Conservation (phyloP, 208 protist genomes). For the Acanthamoeba royreba region DNA sequence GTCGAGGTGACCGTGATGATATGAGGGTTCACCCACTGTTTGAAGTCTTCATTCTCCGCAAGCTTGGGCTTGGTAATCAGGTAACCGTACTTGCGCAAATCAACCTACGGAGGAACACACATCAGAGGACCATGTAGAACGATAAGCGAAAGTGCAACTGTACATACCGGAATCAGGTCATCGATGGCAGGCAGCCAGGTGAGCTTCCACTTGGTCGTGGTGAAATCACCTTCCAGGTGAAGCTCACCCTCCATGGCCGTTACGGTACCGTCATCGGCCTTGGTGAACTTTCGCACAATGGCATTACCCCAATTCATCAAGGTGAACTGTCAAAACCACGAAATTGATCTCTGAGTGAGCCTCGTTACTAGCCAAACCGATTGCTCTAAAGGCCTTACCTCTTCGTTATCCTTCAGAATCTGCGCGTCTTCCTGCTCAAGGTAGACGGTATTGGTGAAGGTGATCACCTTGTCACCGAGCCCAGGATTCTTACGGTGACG, state of each 20-base stretch:
- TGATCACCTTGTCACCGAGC: conserved; percentile 89
- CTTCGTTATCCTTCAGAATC: background rate
- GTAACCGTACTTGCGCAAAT: conserved; percentile 93
- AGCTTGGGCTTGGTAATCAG: conserved; percentile 95
- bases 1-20: conserved; percentile 68
- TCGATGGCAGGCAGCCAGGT: conserved; percentile 88
- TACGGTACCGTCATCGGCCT: conserved; percentile 22
- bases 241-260: conserved; percentile 67
- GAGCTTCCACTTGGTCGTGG: conserved; percentile 97
- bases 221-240: conserved; percentile 92
- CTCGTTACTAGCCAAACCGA: background rate
- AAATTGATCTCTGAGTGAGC: background rate
- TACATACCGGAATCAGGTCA: background rate
- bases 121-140: background rate
- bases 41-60: conserved; percentile 91
- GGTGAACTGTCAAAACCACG: conserved; percentile 85
- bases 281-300: conserved; percentile 76
- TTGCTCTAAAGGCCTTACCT: background rate
- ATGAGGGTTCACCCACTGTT: conserved; percentile 88
- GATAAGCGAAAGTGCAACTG: background rate
- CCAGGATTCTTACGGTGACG: conserved; percentile 93
- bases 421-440: conserved; percentile 36
- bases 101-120: conserved; percentile 67
- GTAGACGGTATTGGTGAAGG: conserved; percentile 28
- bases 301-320: conserved; percentile 98